Evolutionary conservation across 805 yeast species (phyloP).

Genomic region (Candida odintsovae): DNA sequence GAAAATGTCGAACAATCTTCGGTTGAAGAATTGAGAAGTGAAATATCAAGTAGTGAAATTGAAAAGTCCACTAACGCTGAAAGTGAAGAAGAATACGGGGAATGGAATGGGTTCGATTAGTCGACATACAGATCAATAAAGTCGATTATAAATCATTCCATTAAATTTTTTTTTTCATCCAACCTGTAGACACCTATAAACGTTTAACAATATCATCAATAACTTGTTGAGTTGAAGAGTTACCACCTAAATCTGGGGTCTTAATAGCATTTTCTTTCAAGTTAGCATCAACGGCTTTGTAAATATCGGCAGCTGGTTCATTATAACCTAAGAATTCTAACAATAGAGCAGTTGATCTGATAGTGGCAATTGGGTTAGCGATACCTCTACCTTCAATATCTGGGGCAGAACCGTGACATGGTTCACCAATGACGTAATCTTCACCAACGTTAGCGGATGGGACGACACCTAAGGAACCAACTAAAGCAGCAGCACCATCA

Average conservation of each 20-base stretch:
- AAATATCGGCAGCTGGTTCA: slow-evolving; percentile 85
- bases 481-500: slow-evolving; percentile 97
- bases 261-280: slow-evolving; percentile 65
- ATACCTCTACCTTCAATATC: slow-evolving; percentile 95
- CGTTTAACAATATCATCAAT: slow-evolving; percentile 64
- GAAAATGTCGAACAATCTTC: not conserved
- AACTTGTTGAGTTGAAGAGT: slow-evolving; percentile 80
- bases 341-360: slow-evolving; percentile 96
- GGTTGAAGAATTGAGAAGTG: not conserved
- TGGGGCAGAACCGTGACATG: slow-evolving; percentile 99
- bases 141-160: too few relatives aligned
- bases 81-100: slow-evolving; percentile 20
- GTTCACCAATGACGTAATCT: slow-evolving; percentile 94
- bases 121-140: not conserved
- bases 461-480: slow-evolving; percentile 96
- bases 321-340: slow-evolving; percentile 92
- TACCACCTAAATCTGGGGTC: slow-evolving; percentile 97
- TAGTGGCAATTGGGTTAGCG: slow-evolving; percentile 96
- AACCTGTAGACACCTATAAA: slow-evolving; percentile 11
- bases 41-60: slow-evolving; percentile 2
- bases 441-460: slow-evolving; percentile 99
- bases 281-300: slow-evolving; percentile 92
- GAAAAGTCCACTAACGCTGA: not conserved
- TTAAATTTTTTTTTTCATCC: not conserved
- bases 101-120: slow-evolving; percentile 32